phyloP scores from a whole-genome alignment of 2,329 filamentous ascomycete species.

The Colletotrichum paranaense region DNA sequence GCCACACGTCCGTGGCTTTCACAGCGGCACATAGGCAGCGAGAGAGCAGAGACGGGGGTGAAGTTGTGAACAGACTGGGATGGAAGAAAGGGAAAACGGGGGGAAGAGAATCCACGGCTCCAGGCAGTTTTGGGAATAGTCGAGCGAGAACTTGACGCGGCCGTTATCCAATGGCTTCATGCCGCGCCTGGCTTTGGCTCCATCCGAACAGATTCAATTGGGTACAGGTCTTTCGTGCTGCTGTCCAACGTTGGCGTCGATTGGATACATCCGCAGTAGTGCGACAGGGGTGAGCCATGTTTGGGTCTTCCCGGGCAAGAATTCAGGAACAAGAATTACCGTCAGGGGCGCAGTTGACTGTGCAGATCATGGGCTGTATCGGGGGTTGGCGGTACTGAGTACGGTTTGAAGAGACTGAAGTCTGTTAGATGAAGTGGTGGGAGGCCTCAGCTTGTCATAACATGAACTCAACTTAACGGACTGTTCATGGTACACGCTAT shows the following conservation, averaged over 20 bases:
- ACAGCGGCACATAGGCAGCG: neutral
- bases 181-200: slow-evolving; percentile 16
- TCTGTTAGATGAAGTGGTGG: slow-evolving; percentile 4
- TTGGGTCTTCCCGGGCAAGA: slow-evolving; percentile 9
- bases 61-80: neutral
- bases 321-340: slow-evolving; percentile 33
- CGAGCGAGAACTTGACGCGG: slow-evolving; percentile 21
- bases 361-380: slow-evolving; percentile 18
- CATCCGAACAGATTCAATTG: slow-evolving; percentile 8
- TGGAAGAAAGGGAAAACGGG: neutral
- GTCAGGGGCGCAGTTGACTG: slow-evolving; percentile 33
- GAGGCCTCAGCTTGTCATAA: neutral
- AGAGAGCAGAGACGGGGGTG: neutral
- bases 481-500: slow-evolving; percentile 13
- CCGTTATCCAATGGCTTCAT: slow-evolving; percentile 25
- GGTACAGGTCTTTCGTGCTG: neutral
- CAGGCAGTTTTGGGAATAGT: slow-evolving; percentile 23
- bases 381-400: neutral
- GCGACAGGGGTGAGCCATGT: slow-evolving; percentile 5
- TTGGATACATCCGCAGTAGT: slow-evolving; percentile 17
- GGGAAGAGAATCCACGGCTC: neutral
- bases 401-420: neutral
- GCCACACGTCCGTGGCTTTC: neutral
- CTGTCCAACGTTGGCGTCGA: slow-evolving; percentile 8
- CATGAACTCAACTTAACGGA: neutral